Evolutionary conservation across 2,329 filamentous ascomycete species (phyloP).

Genomic region (Ophiostoma triangulosporum): DNA sequence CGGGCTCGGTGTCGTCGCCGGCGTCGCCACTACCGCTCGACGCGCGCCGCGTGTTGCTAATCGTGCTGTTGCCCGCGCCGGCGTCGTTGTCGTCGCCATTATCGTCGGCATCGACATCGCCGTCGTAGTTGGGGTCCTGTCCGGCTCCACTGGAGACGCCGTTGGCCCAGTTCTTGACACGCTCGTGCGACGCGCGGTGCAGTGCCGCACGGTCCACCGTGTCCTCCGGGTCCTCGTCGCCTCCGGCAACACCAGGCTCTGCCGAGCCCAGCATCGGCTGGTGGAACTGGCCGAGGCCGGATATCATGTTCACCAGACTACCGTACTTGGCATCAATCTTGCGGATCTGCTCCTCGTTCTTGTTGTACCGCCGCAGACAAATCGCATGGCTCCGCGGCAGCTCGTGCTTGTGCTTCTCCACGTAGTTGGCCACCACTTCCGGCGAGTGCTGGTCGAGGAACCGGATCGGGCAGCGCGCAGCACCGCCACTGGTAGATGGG

Average conservation of each 20-base stretch:
- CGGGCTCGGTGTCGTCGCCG: constrained; percentile 33
- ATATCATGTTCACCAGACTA: constrained; percentile 85
- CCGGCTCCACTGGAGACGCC: constrained; percentile 45
- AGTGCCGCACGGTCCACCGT: constrained; percentile 14
- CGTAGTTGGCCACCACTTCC: constrained; percentile 84
- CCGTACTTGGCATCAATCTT: constrained; percentile 92
- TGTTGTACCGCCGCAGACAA: constrained; percentile 80
- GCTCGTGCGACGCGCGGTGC: constrained; percentile 46
- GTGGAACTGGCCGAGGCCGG: constrained; percentile 75
- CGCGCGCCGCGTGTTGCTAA: neutral
- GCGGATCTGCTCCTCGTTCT: constrained; percentile 69
- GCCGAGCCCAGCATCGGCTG: constrained; percentile 59
- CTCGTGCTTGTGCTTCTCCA: constrained; percentile 91
- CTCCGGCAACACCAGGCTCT: constrained; percentile 17
- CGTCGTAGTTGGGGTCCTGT: neutral
- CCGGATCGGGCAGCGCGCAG: constrained; percentile 68
- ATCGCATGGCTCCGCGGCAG: constrained; percentile 87
- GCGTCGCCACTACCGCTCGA: constrained; percentile 1
- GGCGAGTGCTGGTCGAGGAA: constrained; percentile 86
- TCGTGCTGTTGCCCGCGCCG: neutral
- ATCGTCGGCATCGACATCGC: neutral
- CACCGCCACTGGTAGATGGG: constrained; percentile 33
- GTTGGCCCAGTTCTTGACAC: constrained; percentile 78
- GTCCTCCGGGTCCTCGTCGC: neutral
- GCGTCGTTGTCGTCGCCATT: neutral